Conservation (phyloP, 1,139 yeast species). For the Scheffersomyces segobiensis region DNA sequence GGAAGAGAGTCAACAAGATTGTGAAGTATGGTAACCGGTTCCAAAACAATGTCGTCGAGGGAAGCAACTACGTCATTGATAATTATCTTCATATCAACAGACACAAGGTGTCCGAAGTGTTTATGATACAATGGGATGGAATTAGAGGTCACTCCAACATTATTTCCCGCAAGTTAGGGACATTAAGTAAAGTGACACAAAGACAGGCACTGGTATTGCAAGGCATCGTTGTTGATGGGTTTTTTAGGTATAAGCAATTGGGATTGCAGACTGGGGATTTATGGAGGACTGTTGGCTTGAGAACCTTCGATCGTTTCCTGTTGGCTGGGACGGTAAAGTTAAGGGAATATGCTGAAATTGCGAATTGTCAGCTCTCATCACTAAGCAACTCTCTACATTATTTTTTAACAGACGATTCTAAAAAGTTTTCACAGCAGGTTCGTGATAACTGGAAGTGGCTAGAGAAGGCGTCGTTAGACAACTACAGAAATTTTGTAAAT, state of each 20-base stretch:
- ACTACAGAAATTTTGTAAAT: background rate
- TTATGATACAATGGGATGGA: background rate
- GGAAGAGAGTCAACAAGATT: slow-evolving; percentile 4
- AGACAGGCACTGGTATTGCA: background rate
- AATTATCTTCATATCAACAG: background rate
- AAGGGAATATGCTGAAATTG: background rate
- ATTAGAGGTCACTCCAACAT: background rate
- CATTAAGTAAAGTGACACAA: background rate
- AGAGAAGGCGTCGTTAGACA: background rate
- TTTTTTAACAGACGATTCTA: background rate
- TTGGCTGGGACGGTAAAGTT: background rate
- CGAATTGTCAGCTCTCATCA: background rate
- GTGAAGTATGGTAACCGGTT: background rate
- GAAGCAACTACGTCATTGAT: background rate
- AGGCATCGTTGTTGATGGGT: background rate
- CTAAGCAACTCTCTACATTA: background rate
- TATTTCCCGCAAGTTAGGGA: background rate
- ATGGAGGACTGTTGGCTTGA: background rate
- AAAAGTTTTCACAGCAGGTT: background rate
- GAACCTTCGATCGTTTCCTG: background rate
- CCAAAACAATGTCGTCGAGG: background rate
- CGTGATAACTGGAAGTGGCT: background rate
- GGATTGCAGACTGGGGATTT: background rate
- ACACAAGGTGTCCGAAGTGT: background rate
- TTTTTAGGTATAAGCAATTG: background rate